Conservation (phyloP, 768 basidiomycete species). For the Termitomyces sp. region DNA sequence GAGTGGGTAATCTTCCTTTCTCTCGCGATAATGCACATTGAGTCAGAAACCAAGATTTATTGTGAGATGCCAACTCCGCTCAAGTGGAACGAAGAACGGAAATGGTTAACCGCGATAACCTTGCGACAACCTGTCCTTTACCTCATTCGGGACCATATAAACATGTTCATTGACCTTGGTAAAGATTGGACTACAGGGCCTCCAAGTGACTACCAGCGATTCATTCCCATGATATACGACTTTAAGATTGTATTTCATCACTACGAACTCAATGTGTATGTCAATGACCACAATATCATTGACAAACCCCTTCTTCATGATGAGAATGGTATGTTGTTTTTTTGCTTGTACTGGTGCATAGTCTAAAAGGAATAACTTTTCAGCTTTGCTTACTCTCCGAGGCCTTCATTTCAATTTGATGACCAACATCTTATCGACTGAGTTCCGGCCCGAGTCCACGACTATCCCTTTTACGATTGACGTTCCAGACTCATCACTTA, state of each 20-base stretch:
- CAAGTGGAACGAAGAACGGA: slow-evolving; percentile 74
- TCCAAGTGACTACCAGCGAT: slow-evolving; percentile 72
- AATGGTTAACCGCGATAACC: slow-evolving; percentile 73
- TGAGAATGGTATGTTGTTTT: slow-evolving; percentile 80
- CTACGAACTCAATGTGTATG: slow-evolving; percentile 74
- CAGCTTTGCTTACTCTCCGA: slow-evolving; percentile 68
- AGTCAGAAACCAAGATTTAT: slow-evolving; percentile 44
- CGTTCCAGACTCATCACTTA: slow-evolving; percentile 49
- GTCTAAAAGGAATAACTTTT: not conserved
- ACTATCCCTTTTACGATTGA: slow-evolving; percentile 61
- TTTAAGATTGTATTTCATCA: slow-evolving; percentile 69
- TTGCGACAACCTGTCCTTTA: slow-evolving; percentile 70
- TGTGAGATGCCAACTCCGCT: slow-evolving; percentile 77
- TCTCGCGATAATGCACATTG: not conserved
- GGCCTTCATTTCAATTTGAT: slow-evolving; percentile 51
- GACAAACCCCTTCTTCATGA: slow-evolving; percentile 77
- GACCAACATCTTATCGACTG: slow-evolving; percentile 60
- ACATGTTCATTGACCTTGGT: slow-evolving; percentile 89
- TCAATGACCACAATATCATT: slow-evolving; percentile 96
- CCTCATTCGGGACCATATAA: slow-evolving; percentile 88
- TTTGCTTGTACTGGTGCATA: not conserved
- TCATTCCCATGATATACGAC: slow-evolving; percentile 76
- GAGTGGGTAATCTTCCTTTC: slow-evolving; percentile 36
- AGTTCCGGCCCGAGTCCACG: slow-evolving; percentile 67
- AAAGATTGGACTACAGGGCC: slow-evolving; percentile 90